Conservation (phyloP, 108 stramenopile genomes). For the Cyclotella baltica region DNA sequence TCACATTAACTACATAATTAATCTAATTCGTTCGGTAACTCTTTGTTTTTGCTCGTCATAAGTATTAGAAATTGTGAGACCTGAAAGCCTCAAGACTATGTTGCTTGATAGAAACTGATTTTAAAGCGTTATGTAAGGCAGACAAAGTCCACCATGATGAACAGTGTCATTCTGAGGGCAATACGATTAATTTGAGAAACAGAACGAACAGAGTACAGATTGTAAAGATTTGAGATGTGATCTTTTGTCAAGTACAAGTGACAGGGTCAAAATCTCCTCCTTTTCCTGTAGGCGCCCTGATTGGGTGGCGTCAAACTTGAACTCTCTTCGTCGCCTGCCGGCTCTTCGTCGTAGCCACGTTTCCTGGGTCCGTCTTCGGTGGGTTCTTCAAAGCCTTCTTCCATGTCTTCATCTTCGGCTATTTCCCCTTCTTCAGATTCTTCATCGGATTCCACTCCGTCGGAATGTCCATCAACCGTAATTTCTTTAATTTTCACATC, state of each 20-base stretch:
- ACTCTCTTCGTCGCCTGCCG: constrained; percentile 42
- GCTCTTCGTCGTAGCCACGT: constrained; percentile 20
- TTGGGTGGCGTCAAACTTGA: constrained; percentile 48
- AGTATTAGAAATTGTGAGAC: too few relatives aligned
- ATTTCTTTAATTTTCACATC: constrained; percentile 39
- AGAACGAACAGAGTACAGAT: constrained; percentile 1
- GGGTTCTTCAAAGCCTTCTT: constrained; percentile 13
- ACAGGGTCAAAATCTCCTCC: constrained; percentile 35
- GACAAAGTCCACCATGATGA: background rate
- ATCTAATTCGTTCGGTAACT: too few relatives aligned
- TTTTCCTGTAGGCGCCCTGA: constrained; percentile 16
- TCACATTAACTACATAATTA: too few relatives aligned
- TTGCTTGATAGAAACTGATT: background rate
- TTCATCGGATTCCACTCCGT: constrained; percentile 33
- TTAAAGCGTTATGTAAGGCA: constrained; percentile 4
- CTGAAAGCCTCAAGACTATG: too few relatives aligned
- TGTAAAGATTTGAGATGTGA: background rate
- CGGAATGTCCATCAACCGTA: constrained; percentile 44
- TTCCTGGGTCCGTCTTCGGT: background rate
- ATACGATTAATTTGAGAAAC: constrained; percentile 6
- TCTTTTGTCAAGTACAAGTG: background rate
- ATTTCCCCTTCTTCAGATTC: constrained; percentile 46
- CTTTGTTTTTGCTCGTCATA: too few relatives aligned
- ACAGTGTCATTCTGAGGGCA: constrained; percentile 9
- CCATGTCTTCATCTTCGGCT: constrained; percentile 21